These are phyloP conservation scores for Chiua sp. DNA, from an alignment of 1,284 basidiomycete species.

Conservation along the genomic window DNA sequence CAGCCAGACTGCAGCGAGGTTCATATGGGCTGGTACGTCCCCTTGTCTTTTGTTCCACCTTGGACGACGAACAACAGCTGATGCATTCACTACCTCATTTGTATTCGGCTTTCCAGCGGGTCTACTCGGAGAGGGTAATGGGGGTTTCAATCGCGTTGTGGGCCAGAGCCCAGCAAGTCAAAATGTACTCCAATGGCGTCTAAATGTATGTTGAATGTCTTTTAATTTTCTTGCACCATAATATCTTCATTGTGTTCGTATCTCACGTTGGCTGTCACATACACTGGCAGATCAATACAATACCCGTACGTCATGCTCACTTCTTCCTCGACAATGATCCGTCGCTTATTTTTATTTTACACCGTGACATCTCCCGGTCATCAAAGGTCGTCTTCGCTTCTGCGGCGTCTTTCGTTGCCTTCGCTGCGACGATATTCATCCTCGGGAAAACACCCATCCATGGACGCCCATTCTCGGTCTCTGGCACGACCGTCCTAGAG, in stretches of 20 bases:
- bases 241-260: neutral
- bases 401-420: neutral
- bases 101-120: neutral
- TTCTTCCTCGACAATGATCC: neutral
- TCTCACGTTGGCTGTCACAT: too few species aligned
- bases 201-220: neutral
- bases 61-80: neutral
- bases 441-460: neutral
- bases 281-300: neutral
- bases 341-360: neutral
- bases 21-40: neutral
- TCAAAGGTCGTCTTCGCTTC: neutral
- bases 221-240: neutral
- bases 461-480: neutral
- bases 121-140: neutral
- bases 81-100: neutral
- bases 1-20: neutral
- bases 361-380: too few species aligned
- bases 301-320: neutral
- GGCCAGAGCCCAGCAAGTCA: neutral
- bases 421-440: neutral
- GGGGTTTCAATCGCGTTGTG: neutral
- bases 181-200: neutral
- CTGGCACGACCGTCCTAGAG: neutral
- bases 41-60: too few species aligned